These are phyloP conservation scores for Corymbia maculata DNA, from an alignment of 345 rosid genomes.

Conservation along the genomic window DNA sequence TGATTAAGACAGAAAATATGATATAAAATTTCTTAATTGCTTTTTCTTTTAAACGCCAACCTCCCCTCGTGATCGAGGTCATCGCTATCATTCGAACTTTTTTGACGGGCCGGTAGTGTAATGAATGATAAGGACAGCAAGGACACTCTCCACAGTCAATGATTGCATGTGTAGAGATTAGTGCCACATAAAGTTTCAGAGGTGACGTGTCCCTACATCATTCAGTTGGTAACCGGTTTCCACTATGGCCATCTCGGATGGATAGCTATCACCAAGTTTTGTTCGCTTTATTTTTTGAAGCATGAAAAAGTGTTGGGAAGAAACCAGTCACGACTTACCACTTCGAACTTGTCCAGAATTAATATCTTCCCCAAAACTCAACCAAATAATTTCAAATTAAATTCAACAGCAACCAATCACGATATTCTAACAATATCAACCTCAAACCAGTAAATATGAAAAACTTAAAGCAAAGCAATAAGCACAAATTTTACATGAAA, in stretches of 20 bases:
- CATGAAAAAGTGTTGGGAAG: not conserved
- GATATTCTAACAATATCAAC: not conserved
- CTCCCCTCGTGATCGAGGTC: not conserved
- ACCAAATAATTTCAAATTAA: not conserved
- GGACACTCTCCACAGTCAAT: not conserved
- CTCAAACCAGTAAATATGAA: not conserved
- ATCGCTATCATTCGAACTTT: not conserved
- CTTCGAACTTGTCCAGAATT: not conserved
- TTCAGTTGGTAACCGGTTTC: not conserved
- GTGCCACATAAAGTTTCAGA: not conserved
- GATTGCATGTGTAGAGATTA: not conserved
- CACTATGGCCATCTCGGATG: not conserved
- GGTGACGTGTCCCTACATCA: not conserved
- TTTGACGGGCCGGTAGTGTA: not conserved
- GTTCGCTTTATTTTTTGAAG: not conserved
- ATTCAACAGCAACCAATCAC: not conserved
- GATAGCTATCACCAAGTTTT: not conserved
- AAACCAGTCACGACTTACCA: not conserved
- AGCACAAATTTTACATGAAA: not conserved
- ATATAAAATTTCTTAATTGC: not conserved
- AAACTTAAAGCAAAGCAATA: not conserved
- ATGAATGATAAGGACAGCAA: not conserved
- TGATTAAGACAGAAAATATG: not conserved
- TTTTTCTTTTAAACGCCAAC: not conserved
- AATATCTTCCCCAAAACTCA: not conserved